phyloP scores from a whole-genome alignment of 345 rosid species.

The Aurinia saxatilis region DNA sequence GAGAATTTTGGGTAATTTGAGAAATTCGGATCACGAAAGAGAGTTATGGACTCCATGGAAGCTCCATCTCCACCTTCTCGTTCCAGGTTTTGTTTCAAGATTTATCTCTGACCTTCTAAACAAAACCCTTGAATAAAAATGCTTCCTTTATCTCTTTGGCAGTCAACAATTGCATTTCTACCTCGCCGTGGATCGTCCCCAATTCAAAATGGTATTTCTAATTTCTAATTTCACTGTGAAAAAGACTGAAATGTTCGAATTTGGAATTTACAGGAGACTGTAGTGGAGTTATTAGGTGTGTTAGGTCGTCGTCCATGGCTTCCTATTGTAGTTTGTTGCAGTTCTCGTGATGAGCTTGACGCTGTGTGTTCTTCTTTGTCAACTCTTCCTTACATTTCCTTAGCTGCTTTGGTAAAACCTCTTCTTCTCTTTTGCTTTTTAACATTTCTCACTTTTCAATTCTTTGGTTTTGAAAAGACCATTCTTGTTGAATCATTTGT shows the following conservation, averaged over 20 bases:
- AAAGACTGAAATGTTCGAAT: neutral
- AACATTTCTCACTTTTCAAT: no score
- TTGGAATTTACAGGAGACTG: constrained; percentile 46
- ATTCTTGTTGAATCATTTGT: neutral
- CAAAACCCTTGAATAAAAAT: neutral
- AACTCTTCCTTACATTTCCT: constrained; percentile 64
- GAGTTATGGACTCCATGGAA: constrained; percentile 33
- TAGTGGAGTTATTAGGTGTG: constrained; percentile 60
- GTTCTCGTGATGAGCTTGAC: constrained; percentile 90
- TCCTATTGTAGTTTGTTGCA: constrained; percentile 79
- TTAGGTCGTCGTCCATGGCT: constrained; percentile 60
- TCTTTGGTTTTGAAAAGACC: no score
- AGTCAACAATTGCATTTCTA: constrained; percentile 76
- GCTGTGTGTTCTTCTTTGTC: constrained; percentile 73
- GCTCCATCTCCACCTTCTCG: constrained; percentile 33
- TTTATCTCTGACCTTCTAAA: neutral
- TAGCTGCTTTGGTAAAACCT: constrained; percentile 50
- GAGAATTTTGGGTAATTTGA: neutral
- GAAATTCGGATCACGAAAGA: neutral
- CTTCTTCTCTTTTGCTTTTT: no score
- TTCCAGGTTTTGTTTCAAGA: constrained; percentile 15
- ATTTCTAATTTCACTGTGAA: no score
- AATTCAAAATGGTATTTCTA: constrained; percentile 75
- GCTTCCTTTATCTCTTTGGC: neutral
- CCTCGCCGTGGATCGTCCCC: constrained; percentile 80